Conservation (phyloP, 345 rosid species). For the Ceriops decandra region DNA sequence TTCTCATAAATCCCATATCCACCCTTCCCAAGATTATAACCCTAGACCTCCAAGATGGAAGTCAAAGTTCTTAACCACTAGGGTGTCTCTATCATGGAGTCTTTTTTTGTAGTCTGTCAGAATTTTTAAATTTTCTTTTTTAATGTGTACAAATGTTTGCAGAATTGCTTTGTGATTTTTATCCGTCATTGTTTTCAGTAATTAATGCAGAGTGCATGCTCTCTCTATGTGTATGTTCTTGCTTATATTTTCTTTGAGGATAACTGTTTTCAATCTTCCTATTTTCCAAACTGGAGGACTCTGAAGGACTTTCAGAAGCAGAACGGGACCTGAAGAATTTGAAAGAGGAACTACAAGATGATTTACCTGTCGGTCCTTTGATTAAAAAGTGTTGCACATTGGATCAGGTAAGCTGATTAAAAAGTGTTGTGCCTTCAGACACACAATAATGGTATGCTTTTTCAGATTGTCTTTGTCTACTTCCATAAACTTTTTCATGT, state of each 20-base stretch:
- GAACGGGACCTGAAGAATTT: slow-evolving; percentile 72
- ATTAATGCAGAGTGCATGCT: not conserved
- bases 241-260: not conserved
- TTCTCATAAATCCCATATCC: too few relatives aligned
- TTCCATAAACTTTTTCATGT: slow-evolving; percentile 12
- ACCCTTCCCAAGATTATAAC: too few relatives aligned
- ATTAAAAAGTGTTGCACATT: slow-evolving; percentile 85
- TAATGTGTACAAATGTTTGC: not conserved
- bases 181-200: not conserved
- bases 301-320: slow-evolving; percentile 85
- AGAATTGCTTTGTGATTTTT: not conserved
- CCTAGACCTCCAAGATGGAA: too few relatives aligned
- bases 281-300: slow-evolving; percentile 47
- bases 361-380: slow-evolving; percentile 90
- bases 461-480: slow-evolving; percentile 1
- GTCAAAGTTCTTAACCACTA: too few relatives aligned
- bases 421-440: slow-evolving; percentile 5
- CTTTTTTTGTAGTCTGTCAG: too few relatives aligned
- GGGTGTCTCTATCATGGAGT: too few relatives aligned
- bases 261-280: not conserved
- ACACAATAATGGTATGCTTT: slow-evolving; percentile 5
- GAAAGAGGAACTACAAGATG: slow-evolving; percentile 82
- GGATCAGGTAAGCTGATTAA: slow-evolving; percentile 64
- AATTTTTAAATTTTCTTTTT: too few relatives aligned
- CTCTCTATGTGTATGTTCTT: too few relatives aligned